Conservation (phyloP, 2,329 filamentous ascomycete species). For the Apiospora marii region DNA sequence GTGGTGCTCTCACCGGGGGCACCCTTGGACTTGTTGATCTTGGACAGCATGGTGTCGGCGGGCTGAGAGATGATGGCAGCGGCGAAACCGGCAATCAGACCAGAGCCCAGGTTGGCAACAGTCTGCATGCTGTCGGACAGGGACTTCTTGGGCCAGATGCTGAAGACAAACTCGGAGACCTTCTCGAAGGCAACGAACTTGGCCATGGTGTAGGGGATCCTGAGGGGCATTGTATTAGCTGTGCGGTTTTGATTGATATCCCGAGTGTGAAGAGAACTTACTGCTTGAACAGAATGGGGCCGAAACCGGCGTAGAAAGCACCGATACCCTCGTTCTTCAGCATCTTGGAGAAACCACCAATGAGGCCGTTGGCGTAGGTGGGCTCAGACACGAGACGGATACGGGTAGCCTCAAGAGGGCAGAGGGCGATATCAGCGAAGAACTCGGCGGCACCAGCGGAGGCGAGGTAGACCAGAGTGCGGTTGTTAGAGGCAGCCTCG, state of each 20-base stretch:
- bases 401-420: conserved; percentile 80
- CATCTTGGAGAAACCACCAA: conserved; percentile 75
- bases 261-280: conserved; percentile 44
- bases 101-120: conserved; percentile 74
- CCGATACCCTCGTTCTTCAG: conserved; percentile 72
- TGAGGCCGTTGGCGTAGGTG: conserved; percentile 72
- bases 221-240: conserved; percentile 40
- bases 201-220: conserved; percentile 82
- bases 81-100: conserved; percentile 80
- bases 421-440: conserved; percentile 72
- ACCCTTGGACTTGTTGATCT: conserved; percentile 84
- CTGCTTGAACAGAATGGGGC: conserved; percentile 76
- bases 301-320: conserved; percentile 81
- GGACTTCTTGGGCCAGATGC: conserved; percentile 66
- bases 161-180: conserved; percentile 71
- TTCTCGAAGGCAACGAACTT: conserved; percentile 86
- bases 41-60: conserved; percentile 81
- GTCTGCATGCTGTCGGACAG: conserved; percentile 70
- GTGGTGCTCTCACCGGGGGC: conserved; percentile 76
- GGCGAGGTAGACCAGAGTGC: conserved; percentile 72
- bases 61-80: conserved; percentile 79
- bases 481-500: conserved; percentile 70
- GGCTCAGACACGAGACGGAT: conserved; percentile 80
- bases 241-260: neutral
- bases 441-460: conserved; percentile 61